Evolutionary conservation across 495 filamentous ascomycete species (phyloP), one percentile per base, ranked within the genome.

Genomic region (Pyronema domesticum): DNA sequence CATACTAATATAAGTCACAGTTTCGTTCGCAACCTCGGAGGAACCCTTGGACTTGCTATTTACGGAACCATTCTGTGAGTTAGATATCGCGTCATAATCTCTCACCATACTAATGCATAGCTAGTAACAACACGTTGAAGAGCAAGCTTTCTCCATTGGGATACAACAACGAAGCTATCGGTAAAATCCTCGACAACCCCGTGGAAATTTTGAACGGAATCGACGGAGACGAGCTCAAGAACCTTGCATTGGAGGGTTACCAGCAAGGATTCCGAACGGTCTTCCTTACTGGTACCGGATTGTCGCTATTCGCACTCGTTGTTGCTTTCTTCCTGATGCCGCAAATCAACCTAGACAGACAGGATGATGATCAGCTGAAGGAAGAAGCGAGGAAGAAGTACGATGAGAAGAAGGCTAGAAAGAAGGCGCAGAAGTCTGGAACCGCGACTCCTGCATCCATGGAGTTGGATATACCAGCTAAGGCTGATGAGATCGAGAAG

Each of bases 1-100:
- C 30, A 18, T 47, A 0, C 7, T 6, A 33, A 30, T 7, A 19
- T 30, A 42, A 17, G 39, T 9, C 46, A 43, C 53, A 77, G 73
- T 56, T 76, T 76, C 57, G 66, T 74, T 13, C 63, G 75, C 35
- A 75, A 74, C 53, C 67, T 78, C 4, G 75, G 75, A 7, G 74
- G 69, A 9, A 74, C 74, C 11, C 67, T 78, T 36, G 75, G 73
- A 5, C 68, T 78, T 8, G 74, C 74, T 30, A 68, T 76, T 44
- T 70, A 71, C 9, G 74, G 73, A 13, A 75, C 74, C 35, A 67
- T 77, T 33, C 67, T 77, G 72, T 75, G 61, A 55, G 47, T 51
- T 51, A 17, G 8, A 36, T 6, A 33, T 37, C n/a, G 35, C 13
- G 1, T 3, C 14, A 15, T 3, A 10, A 36, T 18, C 13, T 2